Base-by-base conservation (phyloP, 768 basidiomycete genomes). In the Inosperma sp. region DNA sequence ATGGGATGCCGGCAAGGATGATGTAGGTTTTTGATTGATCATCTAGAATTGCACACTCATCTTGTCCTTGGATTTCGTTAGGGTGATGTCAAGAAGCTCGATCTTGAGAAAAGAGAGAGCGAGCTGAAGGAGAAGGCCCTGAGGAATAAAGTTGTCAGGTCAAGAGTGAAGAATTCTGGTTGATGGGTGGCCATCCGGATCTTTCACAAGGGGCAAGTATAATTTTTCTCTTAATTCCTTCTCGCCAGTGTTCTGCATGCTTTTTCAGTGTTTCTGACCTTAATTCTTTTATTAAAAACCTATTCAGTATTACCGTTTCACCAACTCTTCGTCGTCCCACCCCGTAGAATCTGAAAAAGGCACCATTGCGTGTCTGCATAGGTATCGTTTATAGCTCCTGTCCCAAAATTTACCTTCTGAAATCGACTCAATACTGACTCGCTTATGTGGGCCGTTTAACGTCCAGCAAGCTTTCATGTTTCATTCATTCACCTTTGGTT, bases 71-170 rank as follows among this genome's bases (percentile, higher is more conserved):
- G 49, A 46, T 41, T 41, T 58, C 45, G 47, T 44, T 49, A 64
- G 65, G 59, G 34, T 25, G 16, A 40, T 35, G 42, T 27, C 10
- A 62, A 56, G 27, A 70, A 60, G 47, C 60, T 61, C 19, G 87
- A 87, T 29, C 69, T 92, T 37, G 80, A 81, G 58, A 79, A 72
- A 56, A 68, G 84, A 51, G 89, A 92, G 62, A 89, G 78, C 55
- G 89, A 92, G 61, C 62, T 91, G 53, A 91, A 89, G 63, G 89
- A 92, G 59, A 80, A 72, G 62, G 87, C 88, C 12, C 65, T 92
- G 62, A 78, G 89, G 60, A 90, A 91, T 61, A 92, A 92, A 63
- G 89, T 92, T 47, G 68, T 78, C 62, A 74, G 84, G 62, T 86
- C 84, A 25, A 73, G 87, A 56, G 88, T 85, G 63, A 62, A 62